Base-by-base conservation (phyloP, 192 early-diverging fungal species). In the Lobosporangium transversale region DNA sequence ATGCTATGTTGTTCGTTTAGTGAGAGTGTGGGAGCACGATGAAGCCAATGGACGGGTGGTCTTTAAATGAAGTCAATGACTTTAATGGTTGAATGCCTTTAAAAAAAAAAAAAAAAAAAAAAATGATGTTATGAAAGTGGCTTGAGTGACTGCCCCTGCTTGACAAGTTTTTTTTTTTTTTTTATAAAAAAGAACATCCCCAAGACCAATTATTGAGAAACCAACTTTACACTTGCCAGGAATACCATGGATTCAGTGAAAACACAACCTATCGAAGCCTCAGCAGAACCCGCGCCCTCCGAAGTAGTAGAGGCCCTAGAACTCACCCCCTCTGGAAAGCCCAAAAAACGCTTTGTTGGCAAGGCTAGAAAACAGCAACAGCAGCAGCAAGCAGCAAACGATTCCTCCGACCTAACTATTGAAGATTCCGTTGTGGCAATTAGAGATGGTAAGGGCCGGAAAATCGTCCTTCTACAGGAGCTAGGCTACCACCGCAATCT, bases 321-420 rank as follows among this genome's bases (percentile, higher is more conserved):
- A 30, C 42, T 76, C 18, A 67, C 73, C 11, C 53, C 73, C 24
- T 76, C 73, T 8, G 71, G 73, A 43, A 84, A 84, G 44, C 74
- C 83, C 11, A 80, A 81, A 47, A 86, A 84, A 51, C 57, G 85
- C 10, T 86, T 86, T 55, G 83, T 86, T 20, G 85, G 85, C 37
- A 70, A 73, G 31, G 69, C 85, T 30, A 81, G 56, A 43, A 71
- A 50, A 57, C 76, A 75, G 23, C 60, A 64, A 30, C 63, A 21
- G 58, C 47, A 75, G 23, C 60, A 64, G 31, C 63, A 21, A 53
- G 36, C 37, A 23, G 36, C 27, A 30, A 43, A 31, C 1, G 74
- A 49, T 29, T 36, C 29, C 23, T 21, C 53, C 2, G 78, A 79
- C 54, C 52, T 66, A 32, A 68, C 76, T 33, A 86, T 86, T 62